A percentile compares a stretch with the other conserved stretches of the same genome.
Evolutionary conservation across 2,329 filamentous ascomycete genomes (phyloP).

Genomic region (Pyricularia pennisetigena): DNA sequence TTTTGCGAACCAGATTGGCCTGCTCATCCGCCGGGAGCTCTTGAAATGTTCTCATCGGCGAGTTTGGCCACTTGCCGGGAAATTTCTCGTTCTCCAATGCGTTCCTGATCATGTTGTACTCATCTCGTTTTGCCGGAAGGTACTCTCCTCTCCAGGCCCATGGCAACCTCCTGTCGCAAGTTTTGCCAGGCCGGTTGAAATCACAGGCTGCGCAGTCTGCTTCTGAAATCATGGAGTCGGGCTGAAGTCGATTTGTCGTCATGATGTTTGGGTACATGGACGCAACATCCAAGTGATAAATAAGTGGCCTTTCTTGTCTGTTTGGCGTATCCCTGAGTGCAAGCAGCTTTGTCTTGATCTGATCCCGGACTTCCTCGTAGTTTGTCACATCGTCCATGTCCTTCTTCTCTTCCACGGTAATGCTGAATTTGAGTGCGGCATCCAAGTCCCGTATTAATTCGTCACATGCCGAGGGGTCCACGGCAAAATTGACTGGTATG

Average conservation of each 20-base stretch:
- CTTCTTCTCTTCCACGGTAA: conserved; percentile 76
- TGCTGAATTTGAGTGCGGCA: conserved; percentile 78
- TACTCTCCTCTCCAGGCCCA: conserved; percentile 99
- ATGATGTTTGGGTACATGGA: conserved; percentile 99
- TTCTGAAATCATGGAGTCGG: conserved; percentile 97
- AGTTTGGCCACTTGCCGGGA: conserved; percentile 65
- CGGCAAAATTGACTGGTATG: conserved; percentile 85
- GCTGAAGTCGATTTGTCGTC: conserved; percentile 96
- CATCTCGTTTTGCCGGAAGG: conserved; percentile 86
- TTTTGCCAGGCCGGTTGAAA: conserved; percentile 96
- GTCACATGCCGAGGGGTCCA: conserved; percentile 84
- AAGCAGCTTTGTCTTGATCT: conserved; percentile 64
- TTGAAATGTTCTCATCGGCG: conserved; percentile 64
- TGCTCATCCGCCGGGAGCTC: conserved; percentile 79
- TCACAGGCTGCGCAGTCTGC: conserved; percentile 95
- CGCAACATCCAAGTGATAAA: conserved; percentile 96
- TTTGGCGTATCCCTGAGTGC: conserved; percentile 76
- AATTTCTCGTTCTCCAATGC: conserved; percentile 89
- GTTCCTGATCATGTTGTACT: conserved; percentile 98
- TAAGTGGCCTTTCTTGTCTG: conserved; percentile 74
- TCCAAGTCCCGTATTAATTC: conserved; percentile 82
- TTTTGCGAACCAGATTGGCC: conserved; percentile 69
- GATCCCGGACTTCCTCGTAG: conserved; percentile 73
- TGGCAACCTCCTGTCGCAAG: conserved; percentile 85
- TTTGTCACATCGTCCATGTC: conserved; percentile 69